These are phyloP conservation scores for Lipomyces yamadae DNA, from an alignment of 805 yeast genomes.

Conservation along the genomic window DNA sequence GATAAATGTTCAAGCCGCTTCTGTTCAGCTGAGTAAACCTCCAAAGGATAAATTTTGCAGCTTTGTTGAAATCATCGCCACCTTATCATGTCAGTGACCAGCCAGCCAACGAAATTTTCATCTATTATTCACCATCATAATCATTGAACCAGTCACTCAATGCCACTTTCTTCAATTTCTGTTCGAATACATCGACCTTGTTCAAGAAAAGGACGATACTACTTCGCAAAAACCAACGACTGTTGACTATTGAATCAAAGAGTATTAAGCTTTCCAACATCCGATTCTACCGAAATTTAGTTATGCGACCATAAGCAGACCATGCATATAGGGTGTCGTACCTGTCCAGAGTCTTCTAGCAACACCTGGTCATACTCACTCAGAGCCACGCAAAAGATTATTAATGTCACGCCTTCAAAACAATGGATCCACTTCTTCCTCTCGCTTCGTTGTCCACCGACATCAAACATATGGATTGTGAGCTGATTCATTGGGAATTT, in stretches of 20 bases:
- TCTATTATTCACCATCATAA: slow-evolving; percentile 48
- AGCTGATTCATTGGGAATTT: slow-evolving; percentile 73
- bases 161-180: slow-evolving; percentile 80
- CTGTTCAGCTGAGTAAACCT: slow-evolving; percentile 84
- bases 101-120: not conserved
- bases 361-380: slow-evolving; percentile 89
- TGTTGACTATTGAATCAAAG: slow-evolving; percentile 88
- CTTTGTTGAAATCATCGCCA: slow-evolving; percentile 85
- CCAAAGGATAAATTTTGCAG: slow-evolving; percentile 90
- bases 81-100: slow-evolving; percentile 49
- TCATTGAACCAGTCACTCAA: slow-evolving; percentile 84
- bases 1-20: slow-evolving; percentile 78
- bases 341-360: slow-evolving; percentile 69
- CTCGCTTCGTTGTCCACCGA: slow-evolving; percentile 95
- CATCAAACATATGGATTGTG: slow-evolving; percentile 73
- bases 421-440: slow-evolving; percentile 97
- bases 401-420: slow-evolving; percentile 87
- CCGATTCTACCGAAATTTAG: slow-evolving; percentile 54
- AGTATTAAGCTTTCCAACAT: slow-evolving; percentile 80
- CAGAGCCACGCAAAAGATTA: slow-evolving; percentile 88
- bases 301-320: not conserved
- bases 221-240: slow-evolving; percentile 89
- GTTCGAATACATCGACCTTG: slow-evolving; percentile 88
- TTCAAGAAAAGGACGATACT: slow-evolving; percentile 85
- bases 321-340: not conserved